These are phyloP conservation scores for Cystobasidium tubakii DNA, from an alignment of 768 basidiomycete species.

Conservation along the genomic window DNA sequence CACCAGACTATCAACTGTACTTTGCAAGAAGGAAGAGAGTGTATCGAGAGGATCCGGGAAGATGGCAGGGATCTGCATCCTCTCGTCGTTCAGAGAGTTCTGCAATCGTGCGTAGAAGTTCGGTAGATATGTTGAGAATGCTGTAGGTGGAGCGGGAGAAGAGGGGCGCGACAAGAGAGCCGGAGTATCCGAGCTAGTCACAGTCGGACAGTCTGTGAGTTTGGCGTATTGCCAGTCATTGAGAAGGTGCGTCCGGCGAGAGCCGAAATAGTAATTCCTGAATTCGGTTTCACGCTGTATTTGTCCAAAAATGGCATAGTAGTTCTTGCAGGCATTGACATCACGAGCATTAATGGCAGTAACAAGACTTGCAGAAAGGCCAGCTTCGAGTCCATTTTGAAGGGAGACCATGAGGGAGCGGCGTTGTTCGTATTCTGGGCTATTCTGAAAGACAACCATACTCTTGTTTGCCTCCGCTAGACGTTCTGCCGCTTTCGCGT, in stretches of 20 bases:
- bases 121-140: constrained; percentile 64
- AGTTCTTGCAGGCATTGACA: constrained; percentile 64
- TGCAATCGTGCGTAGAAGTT: constrained; percentile 69
- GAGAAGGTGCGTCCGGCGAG: constrained; percentile 62
- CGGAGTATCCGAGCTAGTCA: constrained; percentile 54
- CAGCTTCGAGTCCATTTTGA: constrained; percentile 91
- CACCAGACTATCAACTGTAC: constrained; percentile 68
- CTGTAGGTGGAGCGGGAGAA: constrained; percentile 47
- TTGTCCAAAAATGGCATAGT: constrained; percentile 78
- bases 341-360: constrained; percentile 77
- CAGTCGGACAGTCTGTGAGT: constrained; percentile 50
- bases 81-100: constrained; percentile 57
- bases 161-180: constrained; percentile 36
- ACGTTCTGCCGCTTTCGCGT: constrained; percentile 83
- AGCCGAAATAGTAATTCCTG: constrained; percentile 86
- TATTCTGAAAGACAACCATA: constrained; percentile 88
- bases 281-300: constrained; percentile 92
- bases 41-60: constrained; percentile 77
- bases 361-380: constrained; percentile 80
- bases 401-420: constrained; percentile 80
- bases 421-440: constrained; percentile 80
- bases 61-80: constrained; percentile 60
- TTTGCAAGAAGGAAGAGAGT: constrained; percentile 73
- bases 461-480: constrained; percentile 80
- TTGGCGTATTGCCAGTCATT: constrained; percentile 63